These are phyloP conservation scores for Sphagnum fallax DNA, from an alignment of 228 moss, liverwort and hornwort species.

Conservation along the genomic window DNA sequence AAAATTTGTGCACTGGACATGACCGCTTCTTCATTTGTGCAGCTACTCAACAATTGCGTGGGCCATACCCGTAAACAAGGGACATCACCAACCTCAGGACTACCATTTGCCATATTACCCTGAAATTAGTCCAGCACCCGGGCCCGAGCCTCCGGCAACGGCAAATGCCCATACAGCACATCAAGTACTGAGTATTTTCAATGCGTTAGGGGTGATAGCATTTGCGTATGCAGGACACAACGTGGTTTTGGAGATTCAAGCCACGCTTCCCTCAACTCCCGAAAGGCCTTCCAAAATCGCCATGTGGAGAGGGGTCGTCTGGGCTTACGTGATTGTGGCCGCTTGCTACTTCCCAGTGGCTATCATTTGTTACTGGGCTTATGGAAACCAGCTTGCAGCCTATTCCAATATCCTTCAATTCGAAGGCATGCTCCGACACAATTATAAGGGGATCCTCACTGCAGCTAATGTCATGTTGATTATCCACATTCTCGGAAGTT, in stretches of 20 bases:
- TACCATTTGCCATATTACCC: constrained; percentile 10
- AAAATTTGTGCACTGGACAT: no score
- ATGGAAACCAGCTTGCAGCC: no score
- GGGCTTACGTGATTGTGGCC: constrained; percentile 15
- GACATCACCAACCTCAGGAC: neutral
- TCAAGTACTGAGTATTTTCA: constrained; percentile 55
- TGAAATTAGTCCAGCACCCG: no score
- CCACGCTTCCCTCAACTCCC: constrained; percentile 63
- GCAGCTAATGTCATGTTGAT: constrained; percentile 53
- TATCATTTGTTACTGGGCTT: constrained; percentile 16
- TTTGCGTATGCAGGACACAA: constrained; percentile 94
- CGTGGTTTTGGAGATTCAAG: constrained; percentile 81
- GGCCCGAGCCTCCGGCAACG: neutral
- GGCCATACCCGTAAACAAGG: constrained; percentile 30
- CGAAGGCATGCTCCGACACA: constrained; percentile 11
- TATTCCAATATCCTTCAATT: no score
- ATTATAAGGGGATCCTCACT: constrained; percentile 28
- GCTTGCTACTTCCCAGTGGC: constrained; percentile 30
- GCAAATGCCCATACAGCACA: neutral
- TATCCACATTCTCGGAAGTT: constrained; percentile 54
- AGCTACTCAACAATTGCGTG: constrained; percentile 90
- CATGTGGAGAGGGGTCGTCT: constrained; percentile 36
- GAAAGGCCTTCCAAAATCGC: constrained; percentile 62
- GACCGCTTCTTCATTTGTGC: constrained; percentile 1
- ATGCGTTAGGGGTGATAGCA: constrained; percentile 61